Conservation (phyloP, 2,329 filamentous ascomycete genomes). For the Karstenula rhodostoma region DNA sequence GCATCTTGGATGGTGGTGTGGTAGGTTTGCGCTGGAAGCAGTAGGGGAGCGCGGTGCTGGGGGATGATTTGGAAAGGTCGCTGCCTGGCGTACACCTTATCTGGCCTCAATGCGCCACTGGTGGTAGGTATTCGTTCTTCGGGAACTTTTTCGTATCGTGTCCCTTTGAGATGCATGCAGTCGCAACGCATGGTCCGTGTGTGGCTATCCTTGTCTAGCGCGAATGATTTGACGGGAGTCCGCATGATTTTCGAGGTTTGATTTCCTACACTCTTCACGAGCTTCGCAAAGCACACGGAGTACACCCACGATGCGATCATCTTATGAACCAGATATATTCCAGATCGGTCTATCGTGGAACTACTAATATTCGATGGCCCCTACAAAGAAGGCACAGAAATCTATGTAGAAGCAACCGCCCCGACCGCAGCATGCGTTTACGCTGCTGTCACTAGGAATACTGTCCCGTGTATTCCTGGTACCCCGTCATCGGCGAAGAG, state of each 20-base stretch:
- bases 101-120: constrained; percentile 15
- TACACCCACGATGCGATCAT: background rate
- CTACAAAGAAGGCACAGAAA: background rate
- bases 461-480: constrained; percentile 78
- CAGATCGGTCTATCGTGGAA: background rate
- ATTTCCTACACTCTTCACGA: constrained; percentile 7
- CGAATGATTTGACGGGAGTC: constrained; percentile 23
- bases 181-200: constrained; percentile 23
- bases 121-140: background rate
- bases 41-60: background rate
- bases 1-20: constrained; percentile 58
- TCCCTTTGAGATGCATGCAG: constrained; percentile 31
- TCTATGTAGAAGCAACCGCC: constrained; percentile 51
- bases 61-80: background rate
- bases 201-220: constrained; percentile 34
- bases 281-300: background rate
- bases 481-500: constrained; percentile 83
- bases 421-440: constrained; percentile 60
- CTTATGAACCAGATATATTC: background rate
- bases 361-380: background rate
- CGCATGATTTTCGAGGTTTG: constrained; percentile 28
- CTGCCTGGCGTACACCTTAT: constrained; percentile 14
- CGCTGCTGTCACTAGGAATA: constrained; percentile 66
- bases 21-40: constrained; percentile 4
- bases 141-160: constrained; percentile 39